A percentile compares a stretch with the other conserved stretches of the same genome.
Conservation (phyloP, 1,139 yeast species). For the Yamadazyma sp. region DNA sequence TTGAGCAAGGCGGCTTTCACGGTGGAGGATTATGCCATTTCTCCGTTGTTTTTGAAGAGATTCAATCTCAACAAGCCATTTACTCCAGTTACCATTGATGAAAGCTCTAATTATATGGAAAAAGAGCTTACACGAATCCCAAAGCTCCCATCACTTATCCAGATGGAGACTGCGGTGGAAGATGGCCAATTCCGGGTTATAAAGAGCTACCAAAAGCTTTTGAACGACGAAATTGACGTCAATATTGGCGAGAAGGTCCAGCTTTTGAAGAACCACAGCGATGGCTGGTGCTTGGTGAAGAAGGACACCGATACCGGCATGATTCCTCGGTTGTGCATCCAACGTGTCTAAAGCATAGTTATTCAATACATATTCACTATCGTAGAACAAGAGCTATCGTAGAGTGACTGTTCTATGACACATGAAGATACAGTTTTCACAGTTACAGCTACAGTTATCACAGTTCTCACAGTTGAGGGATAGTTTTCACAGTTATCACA, state of each 20-base stretch:
- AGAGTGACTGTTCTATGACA: too few relatives aligned
- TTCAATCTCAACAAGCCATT: slow-evolving; percentile 27
- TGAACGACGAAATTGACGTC: slow-evolving; percentile 37
- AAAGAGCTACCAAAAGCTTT: slow-evolving; percentile 25
- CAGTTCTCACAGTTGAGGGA: too few relatives aligned
- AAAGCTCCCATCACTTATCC: slow-evolving; percentile 19
- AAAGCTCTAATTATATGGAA: slow-evolving; percentile 3
- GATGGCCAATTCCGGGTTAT: slow-evolving; percentile 22
- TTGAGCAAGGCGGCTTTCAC: slow-evolving; percentile 8
- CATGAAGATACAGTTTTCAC: too few relatives aligned
- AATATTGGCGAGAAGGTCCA: slow-evolving; percentile 31
- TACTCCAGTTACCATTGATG: slow-evolving; percentile 13
- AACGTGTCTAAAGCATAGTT: not conserved
- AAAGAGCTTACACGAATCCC: slow-evolving; percentile 11
- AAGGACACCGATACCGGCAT: slow-evolving; percentile 25
- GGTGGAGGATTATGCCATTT: slow-evolving; percentile 22
- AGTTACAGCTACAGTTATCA: too few relatives aligned
- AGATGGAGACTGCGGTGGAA: slow-evolving; percentile 14
- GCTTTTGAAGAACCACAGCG: slow-evolving; percentile 29
- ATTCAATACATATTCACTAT: too few relatives aligned
- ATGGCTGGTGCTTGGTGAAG: slow-evolving; percentile 42
- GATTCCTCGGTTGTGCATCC: slow-evolving; percentile 35
- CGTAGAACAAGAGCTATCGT: too few relatives aligned
- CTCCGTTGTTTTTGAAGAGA: slow-evolving; percentile 37
- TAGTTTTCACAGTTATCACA: too few relatives aligned